A percentile compares a stretch with the other conserved stretches of the same genome.
Evolutionary conservation across 2,329 filamentous ascomycete species (phyloP).

Genomic region (Tolypocladium album): DNA sequence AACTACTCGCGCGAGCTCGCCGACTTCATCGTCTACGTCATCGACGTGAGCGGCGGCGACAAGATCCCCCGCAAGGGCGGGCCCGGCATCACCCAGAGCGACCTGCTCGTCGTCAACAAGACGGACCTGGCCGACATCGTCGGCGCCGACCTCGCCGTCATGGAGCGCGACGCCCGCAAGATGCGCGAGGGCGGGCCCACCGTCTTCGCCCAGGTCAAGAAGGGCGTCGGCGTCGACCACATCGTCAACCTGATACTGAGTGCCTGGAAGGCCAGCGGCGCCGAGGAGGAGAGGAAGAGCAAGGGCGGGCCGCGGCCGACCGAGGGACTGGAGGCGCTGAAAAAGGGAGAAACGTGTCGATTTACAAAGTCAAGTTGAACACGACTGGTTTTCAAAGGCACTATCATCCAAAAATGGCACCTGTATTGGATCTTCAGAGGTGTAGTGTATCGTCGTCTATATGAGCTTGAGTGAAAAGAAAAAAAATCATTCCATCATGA

Average conservation of each 20-base stretch:
- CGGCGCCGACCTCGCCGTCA: slow-evolving; percentile 81
- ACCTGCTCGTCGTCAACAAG: slow-evolving; percentile 92
- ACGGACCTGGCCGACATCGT: slow-evolving; percentile 86
- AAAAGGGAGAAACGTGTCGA: slow-evolving; percentile 3
- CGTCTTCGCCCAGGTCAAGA: slow-evolving; percentile 96
- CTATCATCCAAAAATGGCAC: background rate
- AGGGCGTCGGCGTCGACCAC: slow-evolving; percentile 70
- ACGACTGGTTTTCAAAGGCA: background rate
- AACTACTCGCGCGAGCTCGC: slow-evolving; percentile 94
- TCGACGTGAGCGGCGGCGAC: slow-evolving; percentile 91
- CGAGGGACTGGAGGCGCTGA: slow-evolving; percentile 39
- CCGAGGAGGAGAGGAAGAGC: slow-evolving; percentile 46
- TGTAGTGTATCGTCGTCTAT: slow-evolving; percentile 8
- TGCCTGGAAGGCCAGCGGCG: slow-evolving; percentile 86
- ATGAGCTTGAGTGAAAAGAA: background rate
- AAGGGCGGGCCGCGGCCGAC: slow-evolving; percentile 49
- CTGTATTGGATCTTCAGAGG: background rate
- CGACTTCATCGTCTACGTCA: slow-evolving; percentile 97
- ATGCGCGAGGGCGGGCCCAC: slow-evolving; percentile 95
- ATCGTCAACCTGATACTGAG: slow-evolving; percentile 83
- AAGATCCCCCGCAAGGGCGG: slow-evolving; percentile 95
- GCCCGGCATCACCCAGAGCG: slow-evolving; percentile 92
- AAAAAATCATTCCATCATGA: slow-evolving; percentile 19
- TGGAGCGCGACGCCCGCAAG: slow-evolving; percentile 89
- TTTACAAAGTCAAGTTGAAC: background rate